Evolutionary conservation across 306 rosid genomes (phyloP), one percentile per base, ranked within the genome.

Genomic region (Medicago ruthenica): DNA sequence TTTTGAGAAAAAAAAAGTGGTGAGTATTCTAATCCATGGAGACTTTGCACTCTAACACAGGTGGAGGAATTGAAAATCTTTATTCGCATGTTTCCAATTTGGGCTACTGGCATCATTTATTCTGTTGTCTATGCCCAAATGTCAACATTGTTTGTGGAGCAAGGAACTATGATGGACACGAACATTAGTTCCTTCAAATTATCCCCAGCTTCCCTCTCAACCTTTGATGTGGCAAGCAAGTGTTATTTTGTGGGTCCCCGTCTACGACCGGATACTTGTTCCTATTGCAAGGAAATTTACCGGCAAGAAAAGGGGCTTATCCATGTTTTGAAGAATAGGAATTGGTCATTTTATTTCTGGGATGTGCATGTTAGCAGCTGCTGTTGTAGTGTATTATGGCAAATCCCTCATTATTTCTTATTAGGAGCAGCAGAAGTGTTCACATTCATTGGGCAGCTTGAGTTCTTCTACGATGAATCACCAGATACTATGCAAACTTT

Each of bases 121-220:
- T 50, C 97, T 18, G 96, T 97, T 10, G 97, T 95, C 31, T 95
- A 86, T 73, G 96, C 99, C 60, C 97, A 95, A 70, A 89, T 95
- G 97, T 85, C 99, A 27, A 92, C 99, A 2, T 74, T 95, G 89
- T 92, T 95, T 79, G 97, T 95, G 57, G 99, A 89, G 40, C 97
- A 92, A 87, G 99, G 97, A 64, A 90, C 47, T 40, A 67, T 88
- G 93, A 88, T 95, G 96, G 79, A 95, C 87, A 89, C 90, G 21
- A n/a, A 31, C 12, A 51, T 95, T 8, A 96, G 96, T 75, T 88
- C 97, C 16, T 95, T 92, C 84, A 81, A 74, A 10, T 75, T 95
- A 55, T 90, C 99, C 10, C 88, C 99, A 3, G 99, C 99, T 40
- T 92, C 97, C 44, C 93, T 95, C 76, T 85, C 97, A 65, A 76